Evolutionary conservation across 352 stramenopile species (phyloP).

Genomic region (Pythium insidiosum): DNA sequence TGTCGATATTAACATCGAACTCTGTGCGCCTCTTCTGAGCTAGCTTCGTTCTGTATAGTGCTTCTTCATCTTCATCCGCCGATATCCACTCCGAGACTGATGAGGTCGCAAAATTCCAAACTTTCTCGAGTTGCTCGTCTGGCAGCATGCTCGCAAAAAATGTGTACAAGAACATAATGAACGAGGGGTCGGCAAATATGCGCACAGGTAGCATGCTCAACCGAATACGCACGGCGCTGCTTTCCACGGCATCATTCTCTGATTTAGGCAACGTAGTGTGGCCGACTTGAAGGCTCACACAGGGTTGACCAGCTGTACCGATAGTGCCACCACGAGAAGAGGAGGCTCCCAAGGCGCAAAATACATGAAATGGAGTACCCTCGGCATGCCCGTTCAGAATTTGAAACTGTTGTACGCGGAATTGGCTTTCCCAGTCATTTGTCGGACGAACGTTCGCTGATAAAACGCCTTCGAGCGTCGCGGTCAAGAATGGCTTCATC

Average conservation of each 20-base stretch:
- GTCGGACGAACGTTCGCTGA: slow-evolving; percentile 51
- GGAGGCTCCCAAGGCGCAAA: slow-evolving; percentile 32
- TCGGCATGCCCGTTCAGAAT: slow-evolving; percentile 43
- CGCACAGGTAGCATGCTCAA: slow-evolving; percentile 52
- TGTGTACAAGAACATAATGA: slow-evolving; percentile 52
- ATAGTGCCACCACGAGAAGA: not conserved
- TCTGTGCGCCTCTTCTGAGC: slow-evolving; percentile 15
- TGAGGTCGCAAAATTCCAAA: slow-evolving; percentile 76
- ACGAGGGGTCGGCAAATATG: slow-evolving; percentile 62
- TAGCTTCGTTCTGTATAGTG: slow-evolving; percentile 18
- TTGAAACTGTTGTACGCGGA: slow-evolving; percentile 61
- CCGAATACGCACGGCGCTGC: slow-evolving; percentile 17
- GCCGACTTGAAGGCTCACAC: slow-evolving; percentile 41
- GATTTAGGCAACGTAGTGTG: slow-evolving; percentile 14
- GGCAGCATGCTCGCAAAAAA: slow-evolving; percentile 68
- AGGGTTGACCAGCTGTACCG: slow-evolving; percentile 14
- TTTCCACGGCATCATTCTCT: slow-evolving; percentile 1
- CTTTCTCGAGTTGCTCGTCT: slow-evolving; percentile 61
- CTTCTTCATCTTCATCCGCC: slow-evolving; percentile 42
- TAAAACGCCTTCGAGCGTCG: slow-evolving; percentile 39
- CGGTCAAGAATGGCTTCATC: slow-evolving; percentile 35
- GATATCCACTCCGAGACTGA: slow-evolving; percentile 81
- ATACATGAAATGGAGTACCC: slow-evolving; percentile 42
- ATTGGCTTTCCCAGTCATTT: slow-evolving; percentile 52
- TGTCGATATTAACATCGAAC: slow-evolving; percentile 66